A percentile compares a stretch with the other conserved stretches of the same genome.
Conservation (phyloP, 2,329 filamentous ascomycete species). For the Cryphonectria japonica region DNA sequence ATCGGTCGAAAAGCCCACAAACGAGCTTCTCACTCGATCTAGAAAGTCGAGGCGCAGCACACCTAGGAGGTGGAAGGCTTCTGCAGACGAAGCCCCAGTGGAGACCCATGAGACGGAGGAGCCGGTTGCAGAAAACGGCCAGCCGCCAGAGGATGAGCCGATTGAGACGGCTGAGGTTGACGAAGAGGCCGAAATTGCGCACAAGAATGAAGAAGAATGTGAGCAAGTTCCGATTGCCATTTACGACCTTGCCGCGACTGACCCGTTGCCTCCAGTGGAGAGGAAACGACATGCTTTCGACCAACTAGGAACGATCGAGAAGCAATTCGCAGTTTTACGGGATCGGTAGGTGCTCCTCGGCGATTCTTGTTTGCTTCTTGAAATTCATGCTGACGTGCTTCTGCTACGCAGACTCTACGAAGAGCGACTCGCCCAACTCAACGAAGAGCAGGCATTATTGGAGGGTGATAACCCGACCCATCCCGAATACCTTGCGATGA, state of each 20-base stretch:
- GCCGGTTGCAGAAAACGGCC: constrained; percentile 14
- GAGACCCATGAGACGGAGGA: constrained; percentile 31
- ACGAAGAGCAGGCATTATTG: constrained; percentile 68
- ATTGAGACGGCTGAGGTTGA: constrained; percentile 61
- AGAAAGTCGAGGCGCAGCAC: constrained; percentile 37
- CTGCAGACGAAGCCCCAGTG: constrained; percentile 35
- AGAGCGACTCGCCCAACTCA: constrained; percentile 81
- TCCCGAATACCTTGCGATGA: constrained; percentile 88
- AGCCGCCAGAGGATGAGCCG: constrained; percentile 44
- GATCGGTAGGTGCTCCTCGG: constrained; percentile 62
- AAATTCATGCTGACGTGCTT: constrained; percentile 4
- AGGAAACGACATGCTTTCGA: constrained; percentile 81
- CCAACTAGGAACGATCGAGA: constrained; percentile 78
- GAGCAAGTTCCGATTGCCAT: constrained; percentile 37
- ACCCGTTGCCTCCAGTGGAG: constrained; percentile 60
- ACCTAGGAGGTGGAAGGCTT: constrained; percentile 38
- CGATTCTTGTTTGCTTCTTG: background rate
- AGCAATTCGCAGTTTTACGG: constrained; percentile 84
- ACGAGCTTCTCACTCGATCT: constrained; percentile 30
- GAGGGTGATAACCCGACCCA: constrained; percentile 70
- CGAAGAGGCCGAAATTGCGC: constrained; percentile 61
- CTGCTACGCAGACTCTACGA: constrained; percentile 72
- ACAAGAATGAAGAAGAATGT: constrained; percentile 69
- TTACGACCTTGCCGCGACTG: constrained; percentile 32
- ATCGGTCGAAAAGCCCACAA: constrained; percentile 30